Base-by-base conservation (phyloP, 1,284 basidiomycete genomes). In the Cutaneotrichosporon cutaneum region DNA sequence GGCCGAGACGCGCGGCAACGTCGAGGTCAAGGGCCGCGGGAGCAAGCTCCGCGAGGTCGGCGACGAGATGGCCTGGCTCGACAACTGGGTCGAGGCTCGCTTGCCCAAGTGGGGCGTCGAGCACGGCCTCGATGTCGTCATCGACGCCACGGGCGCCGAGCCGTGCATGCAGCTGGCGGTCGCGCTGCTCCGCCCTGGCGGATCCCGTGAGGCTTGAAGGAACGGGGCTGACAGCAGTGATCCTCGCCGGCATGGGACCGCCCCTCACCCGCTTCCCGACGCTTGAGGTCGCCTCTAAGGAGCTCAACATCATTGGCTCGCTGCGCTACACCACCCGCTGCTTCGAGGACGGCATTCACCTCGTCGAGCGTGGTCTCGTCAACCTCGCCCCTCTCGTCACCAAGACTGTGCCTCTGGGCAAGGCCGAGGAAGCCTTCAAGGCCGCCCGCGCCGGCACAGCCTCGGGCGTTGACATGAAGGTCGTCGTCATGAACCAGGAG, bases 271-370 rank as follows among this genome's bases (percentile, higher is more conserved):
- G 52, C 9, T 71, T 72, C 65, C 70, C 72, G 3, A 68, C 63
- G 0, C 59, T 73, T 24, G 58, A 68, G 42, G 60, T 73, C 24
- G 63, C 69, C 21, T 54, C 64, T 58, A 92, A 92, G 79, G 90
- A 94, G 77, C 75, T 94, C 26, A 84, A 82, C 61, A 82, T 91
- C 75, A 87, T 87, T 67, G 72, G 72, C 13, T 62, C 66, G 30
- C 50, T 70, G 16, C 67, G 70, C 27, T 77, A 77, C 67, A 71
- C 72, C 2, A 60, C 68, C 0, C 65, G 68, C 22, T 70, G 68
- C 44, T 76, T 71, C 63, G 70, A 75, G 22, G 79, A 81, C 44
- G 81, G 82, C 27, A 83, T 85, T 65, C 80, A 81, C 61, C 77
- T 85, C 44, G 80, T 83, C 24, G 75, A 81, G 18, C 76, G 80